A percentile compares a stretch with the other conserved stretches of the same genome.
These are phyloP conservation scores for Geranium rotundifolium DNA, from an alignment of 345 rosid genomes.

Conservation along the genomic window DNA sequence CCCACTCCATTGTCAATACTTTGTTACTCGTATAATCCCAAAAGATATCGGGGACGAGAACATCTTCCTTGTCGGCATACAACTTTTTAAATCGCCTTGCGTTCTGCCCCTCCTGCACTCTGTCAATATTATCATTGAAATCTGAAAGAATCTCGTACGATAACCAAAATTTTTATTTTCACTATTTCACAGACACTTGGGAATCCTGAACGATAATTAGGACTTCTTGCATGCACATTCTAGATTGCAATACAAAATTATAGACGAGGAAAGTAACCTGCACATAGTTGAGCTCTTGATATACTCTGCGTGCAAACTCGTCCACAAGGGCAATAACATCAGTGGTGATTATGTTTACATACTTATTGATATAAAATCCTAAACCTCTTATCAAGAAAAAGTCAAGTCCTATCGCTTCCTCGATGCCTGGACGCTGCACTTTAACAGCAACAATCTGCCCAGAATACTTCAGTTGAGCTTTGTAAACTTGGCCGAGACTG, in stretches of 20 bases:
- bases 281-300: slow-evolving; percentile 88
- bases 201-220: slow-evolving; percentile 1
- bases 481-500: slow-evolving; percentile 94
- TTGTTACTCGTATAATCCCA: slow-evolving; percentile 93
- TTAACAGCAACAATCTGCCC: slow-evolving; percentile 82
- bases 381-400: slow-evolving; percentile 81
- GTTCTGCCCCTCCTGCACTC: slow-evolving; percentile 93
- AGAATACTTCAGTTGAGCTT: slow-evolving; percentile 71
- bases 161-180: neutral
- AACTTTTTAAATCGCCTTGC: slow-evolving; percentile 87
- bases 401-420: slow-evolving; percentile 84
- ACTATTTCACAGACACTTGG: slow-evolving; percentile 1
- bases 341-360: slow-evolving; percentile 62
- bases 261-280: slow-evolving; percentile 42
- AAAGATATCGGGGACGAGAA: slow-evolving; percentile 91
- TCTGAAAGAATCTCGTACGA: slow-evolving; percentile 18
- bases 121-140: slow-evolving; percentile 44
- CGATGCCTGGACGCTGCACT: slow-evolving; percentile 90
- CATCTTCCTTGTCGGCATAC: slow-evolving; percentile 87
- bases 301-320: slow-evolving; percentile 88
- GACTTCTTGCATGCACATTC: neutral
- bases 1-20: slow-evolving; percentile 97
- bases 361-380: slow-evolving; percentile 61
- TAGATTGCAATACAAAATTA: neutral
- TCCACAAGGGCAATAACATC: slow-evolving; percentile 79